phyloP scores from a whole-genome alignment of 1,284 basidiomycete genomes.

The Apiotrichum gamsii region DNA sequence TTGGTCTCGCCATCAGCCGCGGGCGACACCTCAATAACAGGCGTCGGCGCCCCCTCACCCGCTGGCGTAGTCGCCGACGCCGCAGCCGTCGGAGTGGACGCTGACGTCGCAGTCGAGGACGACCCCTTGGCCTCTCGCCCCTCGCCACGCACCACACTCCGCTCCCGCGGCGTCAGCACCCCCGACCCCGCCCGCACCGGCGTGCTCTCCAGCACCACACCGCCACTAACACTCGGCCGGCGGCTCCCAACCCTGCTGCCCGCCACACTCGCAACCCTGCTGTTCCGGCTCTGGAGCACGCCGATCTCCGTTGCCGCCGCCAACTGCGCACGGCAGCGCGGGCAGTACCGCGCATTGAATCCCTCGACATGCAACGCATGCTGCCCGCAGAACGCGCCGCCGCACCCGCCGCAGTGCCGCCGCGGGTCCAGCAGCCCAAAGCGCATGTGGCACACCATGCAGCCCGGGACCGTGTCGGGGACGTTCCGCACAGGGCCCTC shows the following conservation, averaged over 20 bases:
- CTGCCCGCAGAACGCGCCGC: constrained; percentile 44
- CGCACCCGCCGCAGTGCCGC: constrained; percentile 45
- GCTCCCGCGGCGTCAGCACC: too few relatives aligned
- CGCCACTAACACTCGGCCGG: too few relatives aligned
- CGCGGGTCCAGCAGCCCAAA: constrained; percentile 46
- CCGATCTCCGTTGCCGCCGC: constrained; percentile 29
- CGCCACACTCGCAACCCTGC: not conserved
- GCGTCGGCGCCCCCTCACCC: too few relatives aligned
- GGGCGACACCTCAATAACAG: too few relatives aligned
- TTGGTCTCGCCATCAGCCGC: too few relatives aligned
- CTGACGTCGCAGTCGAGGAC: too few relatives aligned
- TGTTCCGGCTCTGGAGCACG: constrained; percentile 11
- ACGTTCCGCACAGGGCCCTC: constrained; percentile 42
- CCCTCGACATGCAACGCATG: constrained; percentile 42
- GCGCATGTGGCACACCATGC: constrained; percentile 40
- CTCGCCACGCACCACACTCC: too few relatives aligned
- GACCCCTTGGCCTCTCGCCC: too few relatives aligned
- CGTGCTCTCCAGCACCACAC: not conserved
- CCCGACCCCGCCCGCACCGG: not conserved
- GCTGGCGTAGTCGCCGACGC: too few relatives aligned
- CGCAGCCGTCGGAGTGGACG: too few relatives aligned
- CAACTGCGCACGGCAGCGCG: constrained; percentile 33
- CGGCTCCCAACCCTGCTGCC: not conserved
- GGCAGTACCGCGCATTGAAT: constrained; percentile 41
- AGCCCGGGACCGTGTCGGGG: constrained; percentile 28